Conservation (phyloP, 225 moss, liverwort and hornwort species). For the Physcomitrium patens region DNA sequence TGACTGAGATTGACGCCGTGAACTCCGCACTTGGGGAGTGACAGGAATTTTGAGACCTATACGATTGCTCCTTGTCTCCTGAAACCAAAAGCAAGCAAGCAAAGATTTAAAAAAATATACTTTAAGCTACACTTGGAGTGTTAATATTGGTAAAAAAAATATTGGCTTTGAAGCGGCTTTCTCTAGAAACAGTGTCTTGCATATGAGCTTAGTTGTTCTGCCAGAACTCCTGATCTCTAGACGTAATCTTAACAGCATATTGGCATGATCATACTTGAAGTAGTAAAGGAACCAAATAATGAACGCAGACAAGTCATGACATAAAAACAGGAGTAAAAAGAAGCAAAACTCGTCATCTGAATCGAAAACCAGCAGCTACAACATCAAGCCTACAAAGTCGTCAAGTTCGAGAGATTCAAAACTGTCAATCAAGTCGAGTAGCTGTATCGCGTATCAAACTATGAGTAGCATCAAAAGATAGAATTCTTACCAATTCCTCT, state of each 20-base stretch:
- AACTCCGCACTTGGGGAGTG: constrained; percentile 81
- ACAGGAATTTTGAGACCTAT: constrained; percentile 48
- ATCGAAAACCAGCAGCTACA: neutral
- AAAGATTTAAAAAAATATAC: neutral
- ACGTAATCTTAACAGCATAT: neutral
- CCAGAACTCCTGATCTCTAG: no score
- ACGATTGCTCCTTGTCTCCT: constrained; percentile 70
- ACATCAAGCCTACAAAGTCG: neutral
- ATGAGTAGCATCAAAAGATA: constrained; percentile 6
- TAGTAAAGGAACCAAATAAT: neutral
- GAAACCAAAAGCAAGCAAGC: constrained; percentile 28
- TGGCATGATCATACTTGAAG: neutral
- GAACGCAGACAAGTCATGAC: neutral
- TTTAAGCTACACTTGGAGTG: neutral
- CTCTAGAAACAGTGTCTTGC: no score
- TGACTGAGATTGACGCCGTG: constrained; percentile 56
- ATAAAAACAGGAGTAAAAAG: neutral
- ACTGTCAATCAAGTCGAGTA: constrained; percentile 1
- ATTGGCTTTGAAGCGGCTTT: no score
- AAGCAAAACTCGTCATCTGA: no score
- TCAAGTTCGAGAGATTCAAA: neutral
- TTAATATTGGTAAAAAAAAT: neutral
- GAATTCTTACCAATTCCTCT: constrained; percentile 64
- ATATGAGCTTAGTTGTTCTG: no score
- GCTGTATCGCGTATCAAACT: constrained; percentile 19